Evolutionary conservation across 1,284 basidiomycete genomes (phyloP).

Genomic region (Apiotrichum siamense): DNA sequence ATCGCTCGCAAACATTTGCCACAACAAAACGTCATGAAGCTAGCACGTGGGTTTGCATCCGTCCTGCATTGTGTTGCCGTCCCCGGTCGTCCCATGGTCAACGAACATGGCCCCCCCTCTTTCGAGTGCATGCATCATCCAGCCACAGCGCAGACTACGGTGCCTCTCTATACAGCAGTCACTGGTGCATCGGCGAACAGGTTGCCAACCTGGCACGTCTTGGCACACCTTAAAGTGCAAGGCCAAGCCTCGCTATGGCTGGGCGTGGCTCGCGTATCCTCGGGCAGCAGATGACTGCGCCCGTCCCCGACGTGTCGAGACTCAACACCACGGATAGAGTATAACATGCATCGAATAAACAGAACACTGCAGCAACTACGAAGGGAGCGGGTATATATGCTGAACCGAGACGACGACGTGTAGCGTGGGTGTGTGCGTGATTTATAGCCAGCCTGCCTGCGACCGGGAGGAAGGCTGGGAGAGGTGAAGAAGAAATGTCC

Average conservation of each 20-base stretch:
- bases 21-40: neutral
- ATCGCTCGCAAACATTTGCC: neutral
- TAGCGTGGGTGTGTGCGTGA: neutral
- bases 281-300: no score
- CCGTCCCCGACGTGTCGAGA: neutral
- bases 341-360: conserved; percentile 5
- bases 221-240: no score
- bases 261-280: no score
- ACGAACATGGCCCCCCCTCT: no score
- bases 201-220: no score
- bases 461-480: neutral
- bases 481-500: neutral
- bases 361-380: conserved; percentile 2
- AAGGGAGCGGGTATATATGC: neutral
- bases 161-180: no score
- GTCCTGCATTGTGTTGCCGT: no score
- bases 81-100: no score
- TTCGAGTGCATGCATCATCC: no score
- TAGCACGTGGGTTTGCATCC: neutral
- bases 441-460: neutral
- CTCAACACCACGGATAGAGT: neutral
- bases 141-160: no score
- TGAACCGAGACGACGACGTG: neutral
- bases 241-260: no score
- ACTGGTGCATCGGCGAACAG: no score